Base-by-base conservation (phyloP, 2,329 filamentous ascomycete genomes). In the Pezicula carpinea region DNA sequence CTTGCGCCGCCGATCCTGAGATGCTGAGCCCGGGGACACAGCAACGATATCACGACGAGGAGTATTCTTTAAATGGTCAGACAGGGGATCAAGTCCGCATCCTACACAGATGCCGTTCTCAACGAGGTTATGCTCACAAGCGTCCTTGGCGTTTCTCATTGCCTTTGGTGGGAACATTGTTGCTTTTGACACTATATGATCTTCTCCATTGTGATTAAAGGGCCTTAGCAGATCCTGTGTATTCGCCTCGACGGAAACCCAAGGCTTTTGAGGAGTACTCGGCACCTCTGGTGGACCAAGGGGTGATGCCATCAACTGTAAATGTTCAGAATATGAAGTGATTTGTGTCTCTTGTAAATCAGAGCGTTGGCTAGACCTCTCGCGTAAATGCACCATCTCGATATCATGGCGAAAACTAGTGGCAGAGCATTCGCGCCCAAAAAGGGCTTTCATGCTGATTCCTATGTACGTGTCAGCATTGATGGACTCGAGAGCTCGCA, bases 341-440 rank as follows among this genome's bases (percentile, higher is more conserved):
- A 43, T 51, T 40, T 52, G 51, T 15, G 47, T 55, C 39, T 53
- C 47, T 32, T 48, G 51, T 22, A 15, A 7, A 13, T 35, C 39
- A 51, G 19, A 14, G 13, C 13, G 8, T 34, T 39, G 33, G 26
- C 17, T 39, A n/a, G 33, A 21, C 22, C 22, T 21, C 29, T 23
- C 26, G 21, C 38, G 32, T 13, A 65, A 47, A 13, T 62, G 58
- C 45, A 72, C 66, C 76, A 90, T 84, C 46, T 77, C 57, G 5
- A 61, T 35, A 53, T 95, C 89, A 56, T 92, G 82, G 1, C 69
- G 66, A 59, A 92, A 95, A 0, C 53, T 52, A 0, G 70, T 61
- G 0, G 70, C 75, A 0, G 77, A 79, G 62, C 89, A 95, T 22
- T 81, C 67, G 18, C 79, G 64, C 0, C 87, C 87, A 58, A 96